Percentiles rank a stretch among this genome's conserved stretches.
Evolutionary conservation across 1,139 yeast genomes (phyloP).

Genomic region (Saccharomyces hybrid): DNA sequence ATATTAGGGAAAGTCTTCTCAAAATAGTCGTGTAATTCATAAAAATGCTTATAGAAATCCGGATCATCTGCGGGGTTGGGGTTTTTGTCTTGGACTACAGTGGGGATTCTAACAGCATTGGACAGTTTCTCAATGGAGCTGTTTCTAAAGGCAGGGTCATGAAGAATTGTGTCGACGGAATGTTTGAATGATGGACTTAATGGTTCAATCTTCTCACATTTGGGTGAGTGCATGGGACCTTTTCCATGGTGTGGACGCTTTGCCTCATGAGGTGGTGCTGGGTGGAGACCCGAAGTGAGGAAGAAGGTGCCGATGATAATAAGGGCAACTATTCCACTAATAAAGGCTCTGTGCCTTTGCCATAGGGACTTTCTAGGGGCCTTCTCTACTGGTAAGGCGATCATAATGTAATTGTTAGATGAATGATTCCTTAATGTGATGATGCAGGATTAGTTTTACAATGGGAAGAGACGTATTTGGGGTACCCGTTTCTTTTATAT

Average conservation of each 20-base stretch:
- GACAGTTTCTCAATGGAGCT: slow-evolving; percentile 39
- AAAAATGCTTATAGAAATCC: slow-evolving; percentile 25
- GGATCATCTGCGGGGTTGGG: slow-evolving; percentile 37
- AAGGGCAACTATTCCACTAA: neutral
- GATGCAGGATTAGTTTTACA: neutral
- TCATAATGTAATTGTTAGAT: neutral
- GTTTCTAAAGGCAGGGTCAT: slow-evolving; percentile 37
- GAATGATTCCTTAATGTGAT: neutral
- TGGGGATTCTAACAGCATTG: slow-evolving; percentile 53
- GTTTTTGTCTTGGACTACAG: slow-evolving; percentile 51
- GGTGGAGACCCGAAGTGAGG: neutral
- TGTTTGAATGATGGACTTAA: slow-evolving; percentile 13
- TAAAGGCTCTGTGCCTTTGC: neutral
- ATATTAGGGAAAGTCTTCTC: slow-evolving; percentile 52
- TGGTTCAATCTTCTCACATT: slow-evolving; percentile 11
- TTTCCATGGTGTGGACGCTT: neutral
- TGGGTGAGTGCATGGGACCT: neutral
- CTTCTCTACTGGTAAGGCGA: neutral
- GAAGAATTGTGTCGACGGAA: slow-evolving; percentile 28
- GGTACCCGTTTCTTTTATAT: neutral
- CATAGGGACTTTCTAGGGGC: neutral
- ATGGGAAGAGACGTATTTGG: neutral
- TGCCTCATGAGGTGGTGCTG: neutral
- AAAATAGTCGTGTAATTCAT: slow-evolving; percentile 46
- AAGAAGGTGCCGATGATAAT: neutral